These are phyloP conservation scores for Calophaca sinica DNA, from an alignment of 306 rosid species.

Conservation along the genomic window DNA sequence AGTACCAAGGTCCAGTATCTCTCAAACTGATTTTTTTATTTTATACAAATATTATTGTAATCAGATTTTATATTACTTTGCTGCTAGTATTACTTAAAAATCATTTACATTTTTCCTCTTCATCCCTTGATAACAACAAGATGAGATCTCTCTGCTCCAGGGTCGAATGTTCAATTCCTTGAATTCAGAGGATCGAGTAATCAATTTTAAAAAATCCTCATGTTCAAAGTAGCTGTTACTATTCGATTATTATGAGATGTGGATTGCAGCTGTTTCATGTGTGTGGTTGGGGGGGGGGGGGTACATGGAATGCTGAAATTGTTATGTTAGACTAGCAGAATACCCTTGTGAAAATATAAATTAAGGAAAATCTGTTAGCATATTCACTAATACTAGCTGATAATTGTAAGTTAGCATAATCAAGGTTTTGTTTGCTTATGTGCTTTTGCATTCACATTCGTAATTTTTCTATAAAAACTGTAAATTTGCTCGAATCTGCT, in stretches of 20 bases:
- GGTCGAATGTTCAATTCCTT: conserved; percentile 25
- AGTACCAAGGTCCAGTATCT: conserved; percentile 75
- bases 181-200: conserved; percentile 20
- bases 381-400: neutral
- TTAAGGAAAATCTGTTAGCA: neutral
- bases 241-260: conserved; percentile 20
- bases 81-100: neutral
- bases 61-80: conserved; percentile 8
- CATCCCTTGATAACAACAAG: neutral
- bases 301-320: neutral
- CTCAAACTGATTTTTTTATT: neutral
- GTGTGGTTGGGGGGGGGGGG: too few species aligned
- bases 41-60: conserved; percentile 6
- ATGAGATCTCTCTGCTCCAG: conserved; percentile 1
- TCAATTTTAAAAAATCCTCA: conserved; percentile 16
- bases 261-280: neutral
- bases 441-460: conserved; percentile 21
- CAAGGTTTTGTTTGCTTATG: conserved; percentile 27
- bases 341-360: neutral
- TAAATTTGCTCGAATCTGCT: neutral
- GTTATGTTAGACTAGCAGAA: conserved; percentile 3
- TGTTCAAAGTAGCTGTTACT: neutral
- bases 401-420: neutral
- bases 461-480: neutral
- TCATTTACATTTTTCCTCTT: neutral